These are phyloP conservation scores for Pythium sukuiense DNA, from an alignment of 352 stramenopile species.

Conservation along the genomic window DNA sequence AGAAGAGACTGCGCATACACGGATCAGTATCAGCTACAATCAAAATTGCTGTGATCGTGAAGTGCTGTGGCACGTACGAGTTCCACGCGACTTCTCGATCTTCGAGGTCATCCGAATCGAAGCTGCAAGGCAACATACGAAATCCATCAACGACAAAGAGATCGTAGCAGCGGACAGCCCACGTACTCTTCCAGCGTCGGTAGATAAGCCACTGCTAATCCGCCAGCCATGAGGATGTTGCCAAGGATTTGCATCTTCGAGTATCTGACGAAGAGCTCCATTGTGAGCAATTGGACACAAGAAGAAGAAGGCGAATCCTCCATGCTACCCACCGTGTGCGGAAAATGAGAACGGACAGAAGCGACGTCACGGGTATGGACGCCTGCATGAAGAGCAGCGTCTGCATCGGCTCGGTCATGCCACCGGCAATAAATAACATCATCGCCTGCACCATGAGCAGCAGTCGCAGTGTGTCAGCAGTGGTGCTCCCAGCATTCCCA, in stretches of 20 bases:
- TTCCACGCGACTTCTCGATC: slow-evolving; percentile 82
- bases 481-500: background rate
- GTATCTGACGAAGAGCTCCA: slow-evolving; percentile 42
- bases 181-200: slow-evolving; percentile 77
- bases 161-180: background rate
- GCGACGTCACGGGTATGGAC: slow-evolving; percentile 70
- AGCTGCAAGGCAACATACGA: slow-evolving; percentile 32
- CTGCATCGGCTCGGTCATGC: slow-evolving; percentile 79
- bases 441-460: slow-evolving; percentile 46
- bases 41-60: background rate
- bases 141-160: background rate
- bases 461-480: background rate
- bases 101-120: slow-evolving; percentile 59
- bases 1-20: slow-evolving; percentile 45
- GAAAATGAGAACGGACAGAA: slow-evolving; percentile 56
- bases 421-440: slow-evolving; percentile 82
- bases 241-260: slow-evolving; percentile 71
- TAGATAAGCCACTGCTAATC: slow-evolving; percentile 75
- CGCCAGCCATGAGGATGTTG: slow-evolving; percentile 60
- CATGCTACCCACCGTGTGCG: slow-evolving; percentile 39
- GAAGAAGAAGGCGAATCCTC: too few relatives aligned
- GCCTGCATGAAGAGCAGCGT: slow-evolving; percentile 87
- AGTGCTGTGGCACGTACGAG: slow-evolving; percentile 37
- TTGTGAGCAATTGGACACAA: background rate
- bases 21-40: background rate